These are phyloP conservation scores for Oryza officinalis DNA, from an alignment of 176 grass and related monocot species.

Conservation along the genomic window DNA sequence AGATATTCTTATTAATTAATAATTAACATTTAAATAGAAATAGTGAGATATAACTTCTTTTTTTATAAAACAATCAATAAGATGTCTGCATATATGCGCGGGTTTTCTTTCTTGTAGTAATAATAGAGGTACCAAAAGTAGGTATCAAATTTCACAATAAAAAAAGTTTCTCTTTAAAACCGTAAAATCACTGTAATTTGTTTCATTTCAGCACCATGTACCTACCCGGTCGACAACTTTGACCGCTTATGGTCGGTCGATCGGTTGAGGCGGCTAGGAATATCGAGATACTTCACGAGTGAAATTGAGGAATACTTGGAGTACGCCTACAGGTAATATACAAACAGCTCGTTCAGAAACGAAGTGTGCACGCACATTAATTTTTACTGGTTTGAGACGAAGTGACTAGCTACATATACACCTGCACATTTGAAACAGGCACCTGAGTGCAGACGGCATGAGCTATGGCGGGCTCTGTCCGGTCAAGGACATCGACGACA, in stretches of 20 bases:
- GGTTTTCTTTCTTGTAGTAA: too few species aligned
- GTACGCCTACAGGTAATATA: conserved; percentile 3
- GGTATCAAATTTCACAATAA: too few species aligned
- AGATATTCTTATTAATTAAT: too few species aligned
- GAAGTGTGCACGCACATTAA: too few species aligned
- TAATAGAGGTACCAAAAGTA: too few species aligned
- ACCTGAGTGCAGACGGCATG: conserved; percentile 33
- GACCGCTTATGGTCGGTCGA: conserved; percentile 57
- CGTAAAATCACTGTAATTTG: background rate
- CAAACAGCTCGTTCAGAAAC: too few species aligned
- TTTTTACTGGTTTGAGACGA: background rate
- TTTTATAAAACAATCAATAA: too few species aligned
- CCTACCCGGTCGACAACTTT: conserved; percentile 41
- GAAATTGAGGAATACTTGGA: conserved; percentile 38
- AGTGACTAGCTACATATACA: background rate
- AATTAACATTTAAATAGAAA: too few species aligned
- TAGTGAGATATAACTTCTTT: too few species aligned
- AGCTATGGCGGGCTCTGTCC: background rate
- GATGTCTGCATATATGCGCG: too few species aligned
- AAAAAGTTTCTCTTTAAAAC: too few species aligned
- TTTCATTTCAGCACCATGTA: conserved; percentile 31
- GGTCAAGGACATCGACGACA: conserved; percentile 55
- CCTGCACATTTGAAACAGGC: background rate
- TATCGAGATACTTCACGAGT: conserved; percentile 42
- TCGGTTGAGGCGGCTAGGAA: conserved; percentile 50